Base-by-base conservation (phyloP, 78 protist genomes). In the Chrysochromulina tobinii region DNA sequence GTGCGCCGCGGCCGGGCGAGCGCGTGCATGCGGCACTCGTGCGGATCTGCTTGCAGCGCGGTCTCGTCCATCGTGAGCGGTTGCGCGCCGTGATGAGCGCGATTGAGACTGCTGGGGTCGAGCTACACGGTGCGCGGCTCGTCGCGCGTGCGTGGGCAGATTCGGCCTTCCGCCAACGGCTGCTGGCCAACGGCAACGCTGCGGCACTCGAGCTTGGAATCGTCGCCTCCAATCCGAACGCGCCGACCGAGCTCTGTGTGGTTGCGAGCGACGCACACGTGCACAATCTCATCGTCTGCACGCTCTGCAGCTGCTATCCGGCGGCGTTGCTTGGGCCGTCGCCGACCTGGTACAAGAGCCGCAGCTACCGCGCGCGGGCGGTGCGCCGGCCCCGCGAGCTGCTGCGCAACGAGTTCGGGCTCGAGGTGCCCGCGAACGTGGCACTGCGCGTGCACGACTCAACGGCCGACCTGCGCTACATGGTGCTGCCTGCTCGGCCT, bases 281-380 rank as follows among this genome's bases (percentile, higher is more conserved):
- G 27, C 95, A 94, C 92, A 91, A 91, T n/a, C 68, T 94, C 3
- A 77, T 94, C 21, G 66, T 92, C 57, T 94, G 96, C 89, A 94
- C 96, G 5, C 91, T 94, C 59, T 93, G 96, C 81, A 66, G 89
- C 4, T 94, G 96, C 91, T 94, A 94, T 64, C 96, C 96, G 38
- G 8, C 57, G 51, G 17, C 90, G 3, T 0, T 94, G 4, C 73
- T 94, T 3, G 96, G 96, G 11, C 91, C 25, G 21, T 68, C 93
- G 64, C 96, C 96, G 2, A 12, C 92, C 27, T 94, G 94, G 95
- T 94, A 94, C 89, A 89, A 86, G 81, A 0, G 51, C 50, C 66
- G 81, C n/a, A 0, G 58, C 12, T 94, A 90, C 73, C 88, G 96
- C 12, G 61, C 92, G 17, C 88, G 94, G 17, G 87, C 75, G 14